Conservation (phyloP, 129 eudicot species). For the Calendula officinalis region DNA sequence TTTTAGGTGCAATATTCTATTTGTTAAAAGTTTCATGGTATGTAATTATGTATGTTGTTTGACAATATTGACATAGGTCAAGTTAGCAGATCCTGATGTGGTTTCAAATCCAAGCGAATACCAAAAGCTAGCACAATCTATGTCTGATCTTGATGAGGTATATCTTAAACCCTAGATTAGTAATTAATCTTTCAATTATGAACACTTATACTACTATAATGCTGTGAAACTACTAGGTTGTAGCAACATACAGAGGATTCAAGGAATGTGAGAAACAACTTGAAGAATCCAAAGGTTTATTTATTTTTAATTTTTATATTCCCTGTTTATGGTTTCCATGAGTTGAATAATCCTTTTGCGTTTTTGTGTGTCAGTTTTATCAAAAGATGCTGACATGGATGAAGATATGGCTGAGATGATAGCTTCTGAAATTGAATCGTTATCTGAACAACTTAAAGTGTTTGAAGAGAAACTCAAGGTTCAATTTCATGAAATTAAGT, state of each 20-base stretch:
- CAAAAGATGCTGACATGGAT: conserved; percentile 71
- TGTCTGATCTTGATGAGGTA: conserved; percentile 89
- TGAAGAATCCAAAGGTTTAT: conserved; percentile 91
- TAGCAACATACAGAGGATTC: conserved; percentile 65
- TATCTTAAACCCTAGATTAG: not conserved
- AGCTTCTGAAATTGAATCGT: conserved; percentile 65
- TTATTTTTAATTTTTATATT: conserved; percentile 3
- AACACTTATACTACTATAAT: conserved; percentile 8
- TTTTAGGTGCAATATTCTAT: not conserved
- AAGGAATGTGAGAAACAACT: conserved; percentile 89
- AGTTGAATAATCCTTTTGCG: not conserved
- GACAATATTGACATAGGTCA: conserved; percentile 47
- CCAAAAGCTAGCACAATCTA: conserved; percentile 86
- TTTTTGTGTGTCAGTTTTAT: conserved; percentile 51
- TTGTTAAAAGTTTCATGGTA: conserved; percentile 9
- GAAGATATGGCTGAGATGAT: conserved; percentile 98
- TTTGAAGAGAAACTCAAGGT: conserved; percentile 91
- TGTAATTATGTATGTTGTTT: not conserved
- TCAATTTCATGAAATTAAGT: conserved; percentile 4
- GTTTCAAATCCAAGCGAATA: conserved; percentile 91
- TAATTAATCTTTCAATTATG: conserved; percentile 2
- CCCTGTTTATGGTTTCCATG: not conserved
- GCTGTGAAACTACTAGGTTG: conserved; percentile 61
- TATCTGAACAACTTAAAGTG: conserved; percentile 52
- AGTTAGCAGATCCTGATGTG: conserved; percentile 94